Conservation (phyloP, 495 filamentous ascomycete species). For the Penicillium parvum region DNA sequence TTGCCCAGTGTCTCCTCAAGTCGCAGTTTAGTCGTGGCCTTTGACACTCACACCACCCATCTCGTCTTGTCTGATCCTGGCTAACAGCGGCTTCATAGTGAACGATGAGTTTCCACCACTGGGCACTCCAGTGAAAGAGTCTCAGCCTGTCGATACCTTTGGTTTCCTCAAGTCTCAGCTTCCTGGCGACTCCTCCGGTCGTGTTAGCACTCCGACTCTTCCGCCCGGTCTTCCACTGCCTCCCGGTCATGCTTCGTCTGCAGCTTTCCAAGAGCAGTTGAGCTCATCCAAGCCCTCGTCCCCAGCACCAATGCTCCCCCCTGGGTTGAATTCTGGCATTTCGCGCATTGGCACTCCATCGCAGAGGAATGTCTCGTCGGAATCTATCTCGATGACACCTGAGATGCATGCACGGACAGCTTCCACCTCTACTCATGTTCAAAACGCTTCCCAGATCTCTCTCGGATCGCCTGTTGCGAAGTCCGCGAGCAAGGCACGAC, state of each 20-base stretch:
- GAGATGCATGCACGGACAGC: constrained; percentile 9
- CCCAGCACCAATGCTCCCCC: constrained; percentile 29
- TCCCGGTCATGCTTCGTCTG: constrained; percentile 47
- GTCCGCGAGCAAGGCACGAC: constrained; percentile 30
- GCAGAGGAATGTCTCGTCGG: constrained; percentile 7
- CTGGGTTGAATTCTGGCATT: constrained; percentile 25
- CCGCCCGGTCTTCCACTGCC: constrained; percentile 64
- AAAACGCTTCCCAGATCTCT: constrained; percentile 39
- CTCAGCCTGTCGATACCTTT: constrained; percentile 38
- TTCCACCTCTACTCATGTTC: constrained; percentile 20
- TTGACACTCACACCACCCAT: background rate
- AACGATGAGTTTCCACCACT: constrained; percentile 54
- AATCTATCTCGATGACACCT: constrained; percentile 21
- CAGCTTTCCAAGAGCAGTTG: constrained; percentile 33
- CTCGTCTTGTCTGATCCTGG: constrained; percentile 3
- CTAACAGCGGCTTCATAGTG: constrained; percentile 30
- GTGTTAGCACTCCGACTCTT: constrained; percentile 53
- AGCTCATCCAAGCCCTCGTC: constrained; percentile 32
- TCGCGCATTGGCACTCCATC: constrained; percentile 29
- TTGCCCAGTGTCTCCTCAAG: constrained; percentile 5
- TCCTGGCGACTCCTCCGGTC: constrained; percentile 30
- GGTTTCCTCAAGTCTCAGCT: constrained; percentile 44
- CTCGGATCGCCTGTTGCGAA: constrained; percentile 42
- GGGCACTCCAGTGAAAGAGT: constrained; percentile 32
- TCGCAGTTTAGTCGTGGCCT: constrained; percentile 3